Percentiles rank a stretch among this genome's conserved stretches.
Conservation (phyloP, 108 stramenopile genomes). For the Aurantiochytrium sp. region DNA sequence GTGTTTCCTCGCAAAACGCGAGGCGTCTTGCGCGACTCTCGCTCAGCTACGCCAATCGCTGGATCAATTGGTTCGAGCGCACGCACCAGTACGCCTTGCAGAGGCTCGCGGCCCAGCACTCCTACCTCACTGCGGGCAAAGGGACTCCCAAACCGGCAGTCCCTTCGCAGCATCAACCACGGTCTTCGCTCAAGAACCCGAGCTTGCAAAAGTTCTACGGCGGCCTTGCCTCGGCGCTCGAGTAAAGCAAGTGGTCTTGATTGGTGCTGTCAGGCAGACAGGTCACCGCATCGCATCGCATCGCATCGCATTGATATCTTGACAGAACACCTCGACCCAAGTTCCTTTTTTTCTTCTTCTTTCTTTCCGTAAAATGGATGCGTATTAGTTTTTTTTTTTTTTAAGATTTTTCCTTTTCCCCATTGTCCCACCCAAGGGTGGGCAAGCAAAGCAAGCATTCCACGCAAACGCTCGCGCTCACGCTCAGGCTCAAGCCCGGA, state of each 20-base stretch:
- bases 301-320: too few relatives aligned
- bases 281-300: too few relatives aligned
- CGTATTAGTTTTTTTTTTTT: too few relatives aligned
- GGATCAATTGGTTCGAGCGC: slow-evolving; percentile 41
- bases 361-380: too few relatives aligned
- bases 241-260: background rate
- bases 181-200: background rate
- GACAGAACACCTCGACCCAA: too few relatives aligned
- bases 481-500: too few relatives aligned
- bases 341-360: too few relatives aligned
- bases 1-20: slow-evolving; percentile 51
- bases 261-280: too few relatives aligned
- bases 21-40: slow-evolving; percentile 56
- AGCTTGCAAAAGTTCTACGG: background rate
- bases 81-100: slow-evolving; percentile 44
- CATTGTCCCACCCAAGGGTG: too few relatives aligned
- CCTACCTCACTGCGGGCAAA: background rate
- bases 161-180: background rate
- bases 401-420: too few relatives aligned
- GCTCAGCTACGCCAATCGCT: slow-evolving; percentile 50
- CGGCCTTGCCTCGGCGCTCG: background rate
- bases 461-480: too few relatives aligned
- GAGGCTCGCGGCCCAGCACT: background rate
- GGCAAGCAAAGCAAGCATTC: too few relatives aligned
- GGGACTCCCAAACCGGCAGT: background rate